Evolutionary conservation across 495 filamentous ascomycete genomes (phyloP).

Genomic region (Neurospora sublineolata): DNA sequence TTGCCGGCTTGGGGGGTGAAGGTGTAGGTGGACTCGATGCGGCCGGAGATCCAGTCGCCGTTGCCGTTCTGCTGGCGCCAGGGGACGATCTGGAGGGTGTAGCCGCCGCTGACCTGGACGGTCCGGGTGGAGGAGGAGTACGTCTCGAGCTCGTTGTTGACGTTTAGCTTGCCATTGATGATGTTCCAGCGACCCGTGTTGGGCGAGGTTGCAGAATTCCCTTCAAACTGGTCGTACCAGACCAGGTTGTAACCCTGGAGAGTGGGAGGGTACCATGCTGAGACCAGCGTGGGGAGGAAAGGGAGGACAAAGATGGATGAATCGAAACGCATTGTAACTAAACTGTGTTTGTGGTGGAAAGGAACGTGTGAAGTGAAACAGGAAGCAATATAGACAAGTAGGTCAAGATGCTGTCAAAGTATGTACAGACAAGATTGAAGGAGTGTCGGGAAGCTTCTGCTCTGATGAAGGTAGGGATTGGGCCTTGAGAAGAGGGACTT

Average conservation of each 20-base stretch:
- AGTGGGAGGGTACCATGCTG: slow-evolving; percentile 21
- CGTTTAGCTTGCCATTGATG: slow-evolving; percentile 20
- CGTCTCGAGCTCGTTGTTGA: slow-evolving; percentile 35
- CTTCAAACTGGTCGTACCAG: slow-evolving; percentile 32
- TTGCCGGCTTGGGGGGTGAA: slow-evolving; percentile 30
- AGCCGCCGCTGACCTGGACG: slow-evolving; percentile 31
- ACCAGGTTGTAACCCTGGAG: slow-evolving; percentile 22
- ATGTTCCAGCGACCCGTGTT: slow-evolving; percentile 34
- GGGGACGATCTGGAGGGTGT: slow-evolving; percentile 36
- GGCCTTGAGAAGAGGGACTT: not conserved
- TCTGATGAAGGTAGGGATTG: not conserved
- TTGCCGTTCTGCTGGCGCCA: slow-evolving; percentile 18
- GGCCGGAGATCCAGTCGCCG: slow-evolving; percentile 36
- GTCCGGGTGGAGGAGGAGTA: slow-evolving; percentile 27
- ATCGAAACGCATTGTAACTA: slow-evolving; percentile 11
- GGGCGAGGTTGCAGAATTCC: slow-evolving; percentile 14
- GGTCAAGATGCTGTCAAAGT: not conserved
- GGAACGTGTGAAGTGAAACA: not conserved
- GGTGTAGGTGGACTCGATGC: slow-evolving; percentile 34
- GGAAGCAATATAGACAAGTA: not conserved
- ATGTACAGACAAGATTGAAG: not conserved
- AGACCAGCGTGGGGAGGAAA: slow-evolving; percentile 7
- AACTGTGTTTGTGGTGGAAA: not conserved
- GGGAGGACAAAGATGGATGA: slow-evolving; percentile 3
- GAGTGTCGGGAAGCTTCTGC: not conserved